Percentiles rank a stretch among this genome's conserved stretches.
Conservation (phyloP, 23 red algal species). For the Cyanidium caldarium region DNA sequence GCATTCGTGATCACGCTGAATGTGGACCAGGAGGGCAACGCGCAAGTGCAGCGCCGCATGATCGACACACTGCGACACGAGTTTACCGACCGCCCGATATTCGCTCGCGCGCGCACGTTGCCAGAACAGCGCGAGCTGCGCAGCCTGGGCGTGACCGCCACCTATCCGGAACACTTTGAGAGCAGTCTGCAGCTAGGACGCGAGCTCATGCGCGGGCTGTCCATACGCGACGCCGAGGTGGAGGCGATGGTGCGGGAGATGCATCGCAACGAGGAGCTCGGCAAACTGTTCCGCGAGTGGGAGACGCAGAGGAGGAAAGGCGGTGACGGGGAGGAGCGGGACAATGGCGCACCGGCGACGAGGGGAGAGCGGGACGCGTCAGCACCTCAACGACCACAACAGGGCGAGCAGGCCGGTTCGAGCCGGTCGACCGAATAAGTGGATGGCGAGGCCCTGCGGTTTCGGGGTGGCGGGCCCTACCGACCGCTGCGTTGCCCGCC, state of each 20-base stretch:
- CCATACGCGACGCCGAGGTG: constrained; percentile 22
- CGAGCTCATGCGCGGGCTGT: constrained; percentile 38
- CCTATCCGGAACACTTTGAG: constrained; percentile 71
- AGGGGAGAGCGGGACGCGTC: too few species aligned
- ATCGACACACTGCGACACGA: constrained; percentile 31
- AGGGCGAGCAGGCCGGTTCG: too few species aligned
- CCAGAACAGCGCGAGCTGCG: constrained; percentile 36
- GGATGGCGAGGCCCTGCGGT: too few species aligned
- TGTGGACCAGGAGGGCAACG: not conserved
- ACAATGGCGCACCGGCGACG: too few species aligned
- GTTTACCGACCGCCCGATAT: constrained; percentile 52
- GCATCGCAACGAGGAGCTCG: constrained; percentile 23
- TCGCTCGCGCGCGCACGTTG: constrained; percentile 61
- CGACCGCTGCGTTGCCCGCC: too few species aligned
- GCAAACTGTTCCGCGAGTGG: constrained; percentile 32
- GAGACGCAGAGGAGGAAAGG: too few species aligned
- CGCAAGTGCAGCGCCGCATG: constrained; percentile 16
- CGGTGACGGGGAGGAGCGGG: too few species aligned
- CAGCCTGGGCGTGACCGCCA: constrained; percentile 23
- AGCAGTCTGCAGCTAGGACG: constrained; percentile 55
- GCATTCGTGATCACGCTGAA: constrained; percentile 56
- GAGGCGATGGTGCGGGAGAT: constrained; percentile 39
- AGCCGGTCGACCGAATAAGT: too few species aligned
- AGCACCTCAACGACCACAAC: too few species aligned
- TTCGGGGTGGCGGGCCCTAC: too few species aligned